Evolutionary conservation across 495 filamentous ascomycete genomes (phyloP), one percentile per base, ranked within the genome.

Genomic region (Aspergillus ellipticus): DNA sequence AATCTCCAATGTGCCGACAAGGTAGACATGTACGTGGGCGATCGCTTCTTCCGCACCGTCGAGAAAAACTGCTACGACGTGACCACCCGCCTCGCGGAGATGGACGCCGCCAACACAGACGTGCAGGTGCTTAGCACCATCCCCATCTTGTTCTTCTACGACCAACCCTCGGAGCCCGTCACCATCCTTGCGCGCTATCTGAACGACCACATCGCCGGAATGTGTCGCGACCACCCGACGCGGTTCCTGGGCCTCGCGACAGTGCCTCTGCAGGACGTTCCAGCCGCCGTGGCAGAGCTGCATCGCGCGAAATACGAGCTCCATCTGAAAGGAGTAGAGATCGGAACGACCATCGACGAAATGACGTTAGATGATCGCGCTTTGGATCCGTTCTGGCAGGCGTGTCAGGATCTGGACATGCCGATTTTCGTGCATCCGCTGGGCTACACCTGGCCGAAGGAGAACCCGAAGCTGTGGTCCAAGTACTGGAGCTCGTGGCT

Each of bases 401-500:
- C 58, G 0, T 61, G 62, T 28, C 50, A 61, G 53, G 62, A 64
- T 1, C 43, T 64, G 22, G 51, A 58, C 21, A 46, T 64, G 28
- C 55, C 62, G 3, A 57, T 61, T 11, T 64, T 64, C 26, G 47
- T 64, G 11, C 62, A 64, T 37, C 61, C 61, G 17, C 49, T 64
- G 11, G 61, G 61, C 19, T 64, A 64, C 24, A 58, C 28, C 31
- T 55, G 19, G 54, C 54, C 28, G 37, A 45, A 49, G 26, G 61
- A 64, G 49, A 64, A 64, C 6, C 59, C 56, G 39, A 37, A 35
- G 20, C 58, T 51, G 6, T 64, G 61, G 61, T 33, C 55, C 4
- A 55, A 48, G 15, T 64, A 64, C 41, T 64, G 61, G 61, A 60
- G 58, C 42, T 49, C 57, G 8, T 64, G 61, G 61, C 39, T 64